Evolutionary conservation across 306 rosid species (phyloP).

Genomic region (Casuarina glauca): DNA sequence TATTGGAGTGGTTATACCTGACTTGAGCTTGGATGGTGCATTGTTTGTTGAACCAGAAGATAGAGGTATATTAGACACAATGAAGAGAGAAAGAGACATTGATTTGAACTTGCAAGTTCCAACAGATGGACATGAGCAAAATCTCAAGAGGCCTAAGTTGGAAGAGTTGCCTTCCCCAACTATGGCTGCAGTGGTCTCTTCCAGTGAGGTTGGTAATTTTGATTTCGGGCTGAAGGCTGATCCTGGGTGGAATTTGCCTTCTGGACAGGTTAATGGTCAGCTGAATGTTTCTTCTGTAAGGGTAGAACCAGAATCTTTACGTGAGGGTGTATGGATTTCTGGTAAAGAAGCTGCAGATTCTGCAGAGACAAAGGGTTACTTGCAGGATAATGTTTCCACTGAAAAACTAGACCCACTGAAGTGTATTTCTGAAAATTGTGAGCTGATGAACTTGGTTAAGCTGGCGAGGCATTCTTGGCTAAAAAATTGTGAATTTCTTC

Average conservation of each 20-base stretch:
- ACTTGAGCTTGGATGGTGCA: constrained; percentile 43
- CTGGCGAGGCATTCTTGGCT: constrained; percentile 88
- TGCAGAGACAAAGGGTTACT: constrained; percentile 38
- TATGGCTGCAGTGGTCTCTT: constrained; percentile 41
- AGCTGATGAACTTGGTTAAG: constrained; percentile 69
- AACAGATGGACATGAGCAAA: constrained; percentile 53
- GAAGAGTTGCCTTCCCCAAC: constrained; percentile 54
- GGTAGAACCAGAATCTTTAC: constrained; percentile 47
- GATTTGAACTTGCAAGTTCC: constrained; percentile 72
- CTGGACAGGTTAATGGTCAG: constrained; percentile 49
- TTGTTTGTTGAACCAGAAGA: constrained; percentile 54
- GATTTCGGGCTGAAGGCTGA: constrained; percentile 49
- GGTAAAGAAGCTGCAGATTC: constrained; percentile 32
- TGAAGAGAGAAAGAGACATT: constrained; percentile 77
- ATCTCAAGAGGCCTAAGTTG: constrained; percentile 66
- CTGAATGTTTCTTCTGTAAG: constrained; percentile 40
- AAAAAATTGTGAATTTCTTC: constrained; percentile 84
- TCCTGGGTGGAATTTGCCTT: constrained; percentile 44
- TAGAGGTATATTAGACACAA: constrained; percentile 37
- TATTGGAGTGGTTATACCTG: constrained; percentile 71
- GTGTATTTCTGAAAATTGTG: constrained; percentile 59
- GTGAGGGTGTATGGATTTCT: constrained; percentile 33
- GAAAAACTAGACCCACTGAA: constrained; percentile 42
- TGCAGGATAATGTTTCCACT: constrained; percentile 40
- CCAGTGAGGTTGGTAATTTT: constrained; percentile 44